A percentile compares a stretch with the other conserved stretches of the same genome.
Conservation (phyloP, 345 rosid genomes). For the Hibiscus syriacus region DNA sequence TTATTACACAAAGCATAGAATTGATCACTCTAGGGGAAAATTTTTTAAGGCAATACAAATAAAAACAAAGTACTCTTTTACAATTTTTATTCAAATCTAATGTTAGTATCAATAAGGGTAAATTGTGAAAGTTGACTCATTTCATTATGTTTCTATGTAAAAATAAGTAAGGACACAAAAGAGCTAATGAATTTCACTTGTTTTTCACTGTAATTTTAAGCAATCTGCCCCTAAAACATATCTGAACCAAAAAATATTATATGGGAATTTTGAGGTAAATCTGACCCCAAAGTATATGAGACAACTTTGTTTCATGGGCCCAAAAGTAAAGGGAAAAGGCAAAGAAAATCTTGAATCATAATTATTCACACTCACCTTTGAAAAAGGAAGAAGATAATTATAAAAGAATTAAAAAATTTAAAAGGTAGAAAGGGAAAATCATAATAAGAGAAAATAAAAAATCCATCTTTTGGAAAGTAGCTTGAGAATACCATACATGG, state of each 20-base stretch:
- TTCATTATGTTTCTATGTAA: background rate
- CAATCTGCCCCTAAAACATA: conserved; percentile 2
- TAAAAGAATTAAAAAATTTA: background rate
- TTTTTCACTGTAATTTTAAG: conserved; percentile 7
- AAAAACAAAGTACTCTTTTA: background rate
- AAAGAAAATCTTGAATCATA: conserved; percentile 20
- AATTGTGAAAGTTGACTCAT: background rate
- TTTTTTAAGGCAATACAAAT: background rate
- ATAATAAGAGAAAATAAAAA: no score
- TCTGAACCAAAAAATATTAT: background rate
- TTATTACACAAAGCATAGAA: background rate
- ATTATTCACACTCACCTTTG: background rate
- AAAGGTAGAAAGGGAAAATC: background rate
- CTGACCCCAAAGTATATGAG: conserved; percentile 32
- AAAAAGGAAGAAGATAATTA: background rate
- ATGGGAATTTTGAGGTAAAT: conserved; percentile 21
- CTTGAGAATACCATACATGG: no score
- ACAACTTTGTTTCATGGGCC: conserved; percentile 56
- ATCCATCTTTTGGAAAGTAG: no score
- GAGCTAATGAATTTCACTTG: conserved; percentile 8
- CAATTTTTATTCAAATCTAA: background rate
- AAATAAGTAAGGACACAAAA: background rate
- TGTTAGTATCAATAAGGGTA: background rate
- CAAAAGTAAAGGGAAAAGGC: conserved; percentile 29
- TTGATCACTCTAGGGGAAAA: background rate